These are phyloP conservation scores for Clathrospora elynae DNA, from an alignment of 2,329 filamentous ascomycete genomes.

Conservation along the genomic window DNA sequence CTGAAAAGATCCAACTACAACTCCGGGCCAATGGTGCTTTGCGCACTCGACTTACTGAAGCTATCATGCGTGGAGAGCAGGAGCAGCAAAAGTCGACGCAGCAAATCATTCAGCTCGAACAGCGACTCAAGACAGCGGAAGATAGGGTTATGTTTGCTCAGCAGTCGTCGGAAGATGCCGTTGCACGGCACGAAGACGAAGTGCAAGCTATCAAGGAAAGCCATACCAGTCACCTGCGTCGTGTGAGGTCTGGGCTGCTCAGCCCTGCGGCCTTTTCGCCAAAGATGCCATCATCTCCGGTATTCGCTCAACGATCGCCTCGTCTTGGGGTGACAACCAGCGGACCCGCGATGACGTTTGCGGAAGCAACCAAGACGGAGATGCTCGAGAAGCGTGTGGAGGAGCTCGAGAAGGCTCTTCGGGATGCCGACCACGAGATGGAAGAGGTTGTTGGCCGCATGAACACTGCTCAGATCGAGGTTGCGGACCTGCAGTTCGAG, in stretches of 20 bases:
- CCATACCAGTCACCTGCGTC: conserved; percentile 75
- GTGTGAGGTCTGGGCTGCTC: conserved; percentile 64
- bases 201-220: conserved; percentile 75
- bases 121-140: conserved; percentile 78
- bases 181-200: conserved; percentile 85
- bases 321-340: conserved; percentile 66
- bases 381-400: conserved; percentile 76
- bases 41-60: conserved; percentile 75
- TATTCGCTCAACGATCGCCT: conserved; percentile 64
- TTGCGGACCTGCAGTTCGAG: conserved; percentile 76
- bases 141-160: conserved; percentile 84
- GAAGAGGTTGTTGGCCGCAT: conserved; percentile 80
- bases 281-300: conserved; percentile 65
- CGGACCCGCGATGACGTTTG: conserved; percentile 63
- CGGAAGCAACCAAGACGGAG: conserved; percentile 74
- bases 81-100: conserved; percentile 80
- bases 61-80: conserved; percentile 80
- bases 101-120: conserved; percentile 83
- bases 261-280: conserved; percentile 59
- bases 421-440: conserved; percentile 79
- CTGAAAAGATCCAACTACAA: conserved; percentile 78
- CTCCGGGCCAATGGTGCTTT: conserved; percentile 77
- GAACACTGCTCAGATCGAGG: conserved; percentile 82
- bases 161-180: conserved; percentile 81
- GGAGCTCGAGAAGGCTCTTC: conserved; percentile 82